Percentiles rank a stretch among this genome's conserved stretches.
These are phyloP conservation scores for Globisporangium rhizosaccharum DNA, from an alignment of 352 stramenopile genomes.

Conservation along the genomic window DNA sequence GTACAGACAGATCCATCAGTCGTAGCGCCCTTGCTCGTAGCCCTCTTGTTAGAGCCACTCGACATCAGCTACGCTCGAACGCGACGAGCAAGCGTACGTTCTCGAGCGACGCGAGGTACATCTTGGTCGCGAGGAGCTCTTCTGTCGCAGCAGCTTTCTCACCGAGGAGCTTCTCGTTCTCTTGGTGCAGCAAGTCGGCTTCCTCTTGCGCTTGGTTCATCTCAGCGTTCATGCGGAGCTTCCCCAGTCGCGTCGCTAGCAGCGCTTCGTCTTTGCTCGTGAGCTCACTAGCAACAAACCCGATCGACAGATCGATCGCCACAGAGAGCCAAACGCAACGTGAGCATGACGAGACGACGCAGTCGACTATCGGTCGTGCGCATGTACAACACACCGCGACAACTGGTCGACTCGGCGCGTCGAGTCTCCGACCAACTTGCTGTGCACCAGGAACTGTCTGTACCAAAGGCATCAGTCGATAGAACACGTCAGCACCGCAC, in stretches of 20 bases:
- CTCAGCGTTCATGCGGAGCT: slow-evolving; percentile 48
- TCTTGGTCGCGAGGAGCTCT: slow-evolving; percentile 57
- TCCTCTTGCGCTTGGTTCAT: slow-evolving; percentile 52
- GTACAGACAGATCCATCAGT: background rate
- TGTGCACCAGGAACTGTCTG: slow-evolving; percentile 62
- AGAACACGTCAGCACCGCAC: no score
- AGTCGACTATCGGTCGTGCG: background rate
- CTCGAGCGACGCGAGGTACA: slow-evolving; percentile 67
- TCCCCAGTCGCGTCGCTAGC: slow-evolving; percentile 39
- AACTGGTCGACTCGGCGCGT: slow-evolving; percentile 58
- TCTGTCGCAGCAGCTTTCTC: slow-evolving; percentile 60
- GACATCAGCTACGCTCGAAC: background rate
- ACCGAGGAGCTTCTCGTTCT: slow-evolving; percentile 58
- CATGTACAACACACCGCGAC: slow-evolving; percentile 27
- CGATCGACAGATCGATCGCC: background rate
- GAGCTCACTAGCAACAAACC: slow-evolving; percentile 29
- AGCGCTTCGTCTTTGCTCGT: slow-evolving; percentile 51
- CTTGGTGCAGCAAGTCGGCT: slow-evolving; percentile 42
- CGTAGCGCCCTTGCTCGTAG: background rate
- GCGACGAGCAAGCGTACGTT: slow-evolving; percentile 20
- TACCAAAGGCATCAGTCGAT: background rate
- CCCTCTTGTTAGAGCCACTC: background rate
- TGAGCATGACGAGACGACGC: background rate
- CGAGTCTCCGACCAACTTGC: slow-evolving; percentile 57
- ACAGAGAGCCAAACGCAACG: background rate